Conservation (phyloP, 345 rosid species). For the Hibiscus trionum region DNA sequence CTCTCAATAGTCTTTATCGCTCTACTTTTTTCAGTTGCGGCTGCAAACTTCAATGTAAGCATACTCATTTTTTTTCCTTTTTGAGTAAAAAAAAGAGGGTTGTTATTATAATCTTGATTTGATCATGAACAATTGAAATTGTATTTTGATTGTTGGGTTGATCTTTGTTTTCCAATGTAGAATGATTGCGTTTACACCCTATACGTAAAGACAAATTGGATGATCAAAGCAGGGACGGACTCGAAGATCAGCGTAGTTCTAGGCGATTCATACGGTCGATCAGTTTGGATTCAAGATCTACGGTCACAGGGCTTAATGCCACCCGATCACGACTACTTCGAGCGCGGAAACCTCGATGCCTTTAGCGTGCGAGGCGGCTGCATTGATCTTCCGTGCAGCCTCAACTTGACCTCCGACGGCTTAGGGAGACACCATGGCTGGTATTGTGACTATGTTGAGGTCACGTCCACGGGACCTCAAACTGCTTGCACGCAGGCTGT, state of each 20-base stretch:
- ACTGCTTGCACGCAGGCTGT: constrained; percentile 22
- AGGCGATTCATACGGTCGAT: constrained; percentile 21
- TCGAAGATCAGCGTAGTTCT: constrained; percentile 28
- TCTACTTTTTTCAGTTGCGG: neutral
- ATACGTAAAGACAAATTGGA: constrained; percentile 34
- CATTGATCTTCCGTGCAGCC: constrained; percentile 33
- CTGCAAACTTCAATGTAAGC: neutral
- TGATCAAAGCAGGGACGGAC: constrained; percentile 36
- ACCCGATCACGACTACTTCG: constrained; percentile 32
- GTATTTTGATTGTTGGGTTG: neutral
- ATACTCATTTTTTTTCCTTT: no score
- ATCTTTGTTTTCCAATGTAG: neutral
- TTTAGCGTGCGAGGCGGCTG: constrained; percentile 38
- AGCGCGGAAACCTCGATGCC: constrained; percentile 33
- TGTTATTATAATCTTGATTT: neutral
- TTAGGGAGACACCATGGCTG: constrained; percentile 39
- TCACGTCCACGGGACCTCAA: constrained; percentile 31
- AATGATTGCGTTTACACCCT: constrained; percentile 28
- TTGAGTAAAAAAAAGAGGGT: no score
- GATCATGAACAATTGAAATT: neutral
- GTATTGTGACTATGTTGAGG: constrained; percentile 45
- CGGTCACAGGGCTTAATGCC: constrained; percentile 37
- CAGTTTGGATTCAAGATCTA: constrained; percentile 25
- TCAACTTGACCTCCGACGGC: constrained; percentile 45
- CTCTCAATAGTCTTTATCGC: neutral